Evolutionary conservation across 2,329 filamentous ascomycete species (phyloP).

Genomic region (Myotisia sp.): DNA sequence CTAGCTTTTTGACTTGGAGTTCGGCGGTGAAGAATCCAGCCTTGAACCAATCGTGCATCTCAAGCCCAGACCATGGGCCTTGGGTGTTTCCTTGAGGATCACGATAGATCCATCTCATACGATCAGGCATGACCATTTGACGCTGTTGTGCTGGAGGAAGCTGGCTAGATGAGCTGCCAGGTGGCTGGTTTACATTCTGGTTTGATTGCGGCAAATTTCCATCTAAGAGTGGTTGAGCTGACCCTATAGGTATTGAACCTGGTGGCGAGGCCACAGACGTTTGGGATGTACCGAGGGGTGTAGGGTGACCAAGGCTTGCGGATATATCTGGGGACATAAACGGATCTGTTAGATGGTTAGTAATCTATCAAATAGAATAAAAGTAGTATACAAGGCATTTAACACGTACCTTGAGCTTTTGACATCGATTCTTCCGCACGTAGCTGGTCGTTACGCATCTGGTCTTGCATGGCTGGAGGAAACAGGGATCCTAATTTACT

Average conservation of each 20-base stretch:
- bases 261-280: slow-evolving; percentile 24
- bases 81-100: slow-evolving; percentile 87
- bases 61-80: slow-evolving; percentile 85
- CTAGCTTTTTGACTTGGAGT: slow-evolving; percentile 82
- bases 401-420: slow-evolving; percentile 42
- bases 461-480: slow-evolving; percentile 75
- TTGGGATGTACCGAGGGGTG: slow-evolving; percentile 21
- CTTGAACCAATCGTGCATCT: slow-evolving; percentile 99
- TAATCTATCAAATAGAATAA: slow-evolving; percentile 20
- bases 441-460: slow-evolving; percentile 53
- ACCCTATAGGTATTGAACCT: slow-evolving; percentile 17
- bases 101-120: slow-evolving; percentile 97
- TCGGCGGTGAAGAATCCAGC: slow-evolving; percentile 95
- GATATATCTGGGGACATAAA: slow-evolving; percentile 20
- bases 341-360: slow-evolving; percentile 14
- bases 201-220: slow-evolving; percentile 20
- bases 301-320: slow-evolving; percentile 18
- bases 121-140: slow-evolving; percentile 97
- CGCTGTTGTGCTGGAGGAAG: slow-evolving; percentile 56
- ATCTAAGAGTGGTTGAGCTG: slow-evolving; percentile 17
- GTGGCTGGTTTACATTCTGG: slow-evolving; percentile 23
- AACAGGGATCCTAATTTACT: slow-evolving; percentile 83
- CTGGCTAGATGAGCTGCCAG: slow-evolving; percentile 42
- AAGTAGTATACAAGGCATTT: neutral
- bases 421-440: slow-evolving; percentile 51